Base-by-base conservation (phyloP, 2,329 filamentous ascomycete genomes). In the Dendryphion nanum region DNA sequence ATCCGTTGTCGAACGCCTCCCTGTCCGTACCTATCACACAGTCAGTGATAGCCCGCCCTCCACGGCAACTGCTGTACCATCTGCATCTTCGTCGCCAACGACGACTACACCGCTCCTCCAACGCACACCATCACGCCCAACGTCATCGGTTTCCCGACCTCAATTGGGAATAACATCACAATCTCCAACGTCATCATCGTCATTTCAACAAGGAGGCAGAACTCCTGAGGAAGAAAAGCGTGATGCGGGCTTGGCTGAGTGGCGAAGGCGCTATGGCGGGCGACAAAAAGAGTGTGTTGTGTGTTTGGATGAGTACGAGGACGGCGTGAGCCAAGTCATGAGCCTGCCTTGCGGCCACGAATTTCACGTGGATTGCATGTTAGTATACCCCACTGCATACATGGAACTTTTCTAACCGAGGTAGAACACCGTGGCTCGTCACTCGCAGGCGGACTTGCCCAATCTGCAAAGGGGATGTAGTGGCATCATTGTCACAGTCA, bases 301-400 rank as follows among this genome's bases (percentile, higher is more conserved):
- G 2, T 98, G 93, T 56, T 72, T 98, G 21, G 93, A 98, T 61
- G 93, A 98, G 62, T 98, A 97, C 58, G 76, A 95, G 16, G 90
- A 96, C 64, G 93, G 93, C 26, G 83, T 96, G 54, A 95, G 89
- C 63, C 81, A 82, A 57, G 91, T 98, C 26, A 98, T 98, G 93
- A 94, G 89, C 60, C 71, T 98, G 42, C 93, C 93, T 6, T 98
- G 93, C 67, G 93, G 93, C 23, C 93, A 98, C 64, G 93, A 98
- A 59, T 98, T 97, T 67, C 93, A 98, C 66, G 91, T 77, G 18
- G 89, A 95, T 62, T 98, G 93, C 89, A 97, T 98, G 89, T 95
- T 71, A 84, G 89, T 85, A 33, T 39, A n/a, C n/a, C 20, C 34
- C 18, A 18, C 19, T 19, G 37, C 31, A 38, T 18, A 41, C 35